phyloP scores from a whole-genome alignment of 768 basidiomycete genomes.

The Pulveroboletus frians region DNA sequence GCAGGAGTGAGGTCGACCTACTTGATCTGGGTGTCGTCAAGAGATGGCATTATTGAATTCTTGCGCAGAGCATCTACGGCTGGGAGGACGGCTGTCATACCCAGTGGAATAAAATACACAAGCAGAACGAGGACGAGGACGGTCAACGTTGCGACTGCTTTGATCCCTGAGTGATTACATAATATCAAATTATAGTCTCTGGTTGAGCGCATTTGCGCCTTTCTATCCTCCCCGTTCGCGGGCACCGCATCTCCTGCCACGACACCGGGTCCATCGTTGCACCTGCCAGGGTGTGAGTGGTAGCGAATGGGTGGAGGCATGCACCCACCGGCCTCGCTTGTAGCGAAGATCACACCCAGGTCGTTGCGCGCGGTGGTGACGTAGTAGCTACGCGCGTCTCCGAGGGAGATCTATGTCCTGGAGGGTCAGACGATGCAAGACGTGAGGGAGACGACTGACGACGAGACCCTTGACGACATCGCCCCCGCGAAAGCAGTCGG shows the following conservation, averaged over 20 bases:
- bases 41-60: slow-evolving; percentile 51
- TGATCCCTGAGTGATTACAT: slow-evolving; percentile 20
- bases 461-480: slow-evolving; percentile 86
- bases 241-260: slow-evolving; percentile 90
- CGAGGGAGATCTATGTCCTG: slow-evolving; percentile 70
- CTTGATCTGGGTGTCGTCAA: slow-evolving; percentile 65
- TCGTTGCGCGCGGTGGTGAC: slow-evolving; percentile 87
- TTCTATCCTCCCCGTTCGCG: slow-evolving; percentile 73
- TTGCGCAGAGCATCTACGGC: slow-evolving; percentile 53
- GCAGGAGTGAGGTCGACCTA: slow-evolving; percentile 28
- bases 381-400: slow-evolving; percentile 89
- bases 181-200: slow-evolving; percentile 35
- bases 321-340: slow-evolving; percentile 72
- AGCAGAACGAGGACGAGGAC: slow-evolving; percentile 4
- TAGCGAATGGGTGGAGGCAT: background rate
- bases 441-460: slow-evolving; percentile 40
- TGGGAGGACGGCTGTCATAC: slow-evolving; percentile 65
- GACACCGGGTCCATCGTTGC: slow-evolving; percentile 80
- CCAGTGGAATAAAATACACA: slow-evolving; percentile 18
- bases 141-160: slow-evolving; percentile 8
- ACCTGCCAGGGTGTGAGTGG: slow-evolving; percentile 37
- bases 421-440: slow-evolving; percentile 5
- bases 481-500: slow-evolving; percentile 87
- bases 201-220: slow-evolving; percentile 86
- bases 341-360: slow-evolving; percentile 87